phyloP scores from a whole-genome alignment of 1,284 basidiomycete genomes.

The Ceratobasidium sp. region DNA sequence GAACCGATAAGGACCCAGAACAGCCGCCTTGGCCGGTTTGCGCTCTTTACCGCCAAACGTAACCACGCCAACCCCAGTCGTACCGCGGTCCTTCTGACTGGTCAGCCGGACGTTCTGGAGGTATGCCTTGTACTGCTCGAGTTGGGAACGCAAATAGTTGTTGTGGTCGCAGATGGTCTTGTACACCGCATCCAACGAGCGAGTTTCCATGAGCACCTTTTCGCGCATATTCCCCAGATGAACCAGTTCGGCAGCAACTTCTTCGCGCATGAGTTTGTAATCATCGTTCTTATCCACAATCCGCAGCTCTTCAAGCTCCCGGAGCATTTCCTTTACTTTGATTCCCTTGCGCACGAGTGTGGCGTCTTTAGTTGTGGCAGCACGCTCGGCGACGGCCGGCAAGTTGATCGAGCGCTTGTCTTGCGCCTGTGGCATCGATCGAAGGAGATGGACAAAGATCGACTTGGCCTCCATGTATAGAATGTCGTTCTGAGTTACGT shows the following conservation, averaged over 20 bases:
- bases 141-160: slow-evolving; percentile 91
- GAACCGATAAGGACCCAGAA: slow-evolving; percentile 93
- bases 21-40: slow-evolving; percentile 82
- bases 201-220: slow-evolving; percentile 92
- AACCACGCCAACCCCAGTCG: slow-evolving; percentile 88
- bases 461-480: slow-evolving; percentile 99
- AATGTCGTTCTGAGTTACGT: slow-evolving; percentile 97
- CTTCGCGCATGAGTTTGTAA: slow-evolving; percentile 95
- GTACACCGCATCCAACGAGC: slow-evolving; percentile 92
- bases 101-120: slow-evolving; percentile 95
- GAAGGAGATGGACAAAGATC: slow-evolving; percentile 96
- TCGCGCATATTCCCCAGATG: slow-evolving; percentile 96
- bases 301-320: slow-evolving; percentile 90
- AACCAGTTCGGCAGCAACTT: slow-evolving; percentile 91
- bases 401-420: slow-evolving; percentile 90
- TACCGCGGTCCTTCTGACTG: slow-evolving; percentile 81
- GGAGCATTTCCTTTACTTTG: slow-evolving; percentile 98
- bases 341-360: slow-evolving; percentile 94
- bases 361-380: slow-evolving; percentile 96
- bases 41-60: slow-evolving; percentile 97
- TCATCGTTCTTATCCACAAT: slow-evolving; percentile 83
- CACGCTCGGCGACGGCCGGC: slow-evolving; percentile 86
- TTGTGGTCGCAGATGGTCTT: slow-evolving; percentile 99
- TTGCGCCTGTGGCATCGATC: slow-evolving; percentile 84
- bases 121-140: slow-evolving; percentile 99